Evolutionary conservation across 2,329 filamentous ascomycete genomes (phyloP), one percentile per base, ranked within the genome.

Genomic region (Aureobasidium sp.): DNA sequence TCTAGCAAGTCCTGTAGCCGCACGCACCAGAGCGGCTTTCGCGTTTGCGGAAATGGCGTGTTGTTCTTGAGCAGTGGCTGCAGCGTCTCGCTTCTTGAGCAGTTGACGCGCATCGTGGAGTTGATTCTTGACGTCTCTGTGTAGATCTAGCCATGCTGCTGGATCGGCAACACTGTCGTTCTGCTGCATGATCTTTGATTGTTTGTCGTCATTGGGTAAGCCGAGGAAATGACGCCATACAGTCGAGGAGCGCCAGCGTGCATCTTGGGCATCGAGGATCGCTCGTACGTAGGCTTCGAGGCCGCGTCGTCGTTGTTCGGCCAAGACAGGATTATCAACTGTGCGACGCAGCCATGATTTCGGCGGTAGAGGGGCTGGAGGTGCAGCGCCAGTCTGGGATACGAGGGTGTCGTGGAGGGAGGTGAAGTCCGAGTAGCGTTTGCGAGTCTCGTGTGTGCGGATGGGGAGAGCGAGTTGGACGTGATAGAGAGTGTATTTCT

Each of bases 291-390:
- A 94, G 48, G 77, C 75, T 72, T 93, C 88, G 10, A 94, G 80
- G 0, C 81, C 85, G 13, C 75, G 69, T 47, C 89, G 85, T n/a
- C 90, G 85, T 65, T 84, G 77, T 71, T 90, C 87, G 29, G 89
- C 87, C 48, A 91, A 81, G 53, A 87, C 83, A 24, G 87, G 80
- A 9, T 85, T 89, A 61, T 81, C 83, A 59, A 89, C 79, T 3
- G 89, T 92, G 10, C 85, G 85, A 64, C 87, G 84, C 71, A 93
- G 84, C 89, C 89, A 94, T 51, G 86, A 85, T 72, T 94, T 94
- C 15, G 77, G 77, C 1, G 90, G 90, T 1, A 93, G 79, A 0
- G 87, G 77, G 1, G 79, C 78, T 0, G 90, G 90, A 8, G 90
- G 89, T 24, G 87, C 73, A 26, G 78, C 71, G 68, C 85, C 85